Conservation (phyloP, 192 early-diverging fungal genomes). For the Entophlyctis luteolus region DNA sequence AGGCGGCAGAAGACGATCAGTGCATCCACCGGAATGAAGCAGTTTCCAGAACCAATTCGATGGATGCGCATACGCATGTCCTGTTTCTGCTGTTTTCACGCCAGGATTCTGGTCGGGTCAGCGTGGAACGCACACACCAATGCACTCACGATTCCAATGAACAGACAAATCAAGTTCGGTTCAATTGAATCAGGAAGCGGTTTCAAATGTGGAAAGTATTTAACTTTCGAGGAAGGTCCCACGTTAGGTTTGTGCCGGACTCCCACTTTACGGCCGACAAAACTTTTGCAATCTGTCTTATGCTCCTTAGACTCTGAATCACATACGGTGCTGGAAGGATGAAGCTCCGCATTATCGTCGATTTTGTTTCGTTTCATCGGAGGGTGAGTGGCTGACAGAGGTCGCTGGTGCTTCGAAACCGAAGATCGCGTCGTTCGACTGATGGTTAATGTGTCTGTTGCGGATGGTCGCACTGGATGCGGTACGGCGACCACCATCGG, state of each 20-base stretch:
- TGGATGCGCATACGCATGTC: constrained; percentile 25
- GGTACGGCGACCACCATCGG: too few relatives aligned
- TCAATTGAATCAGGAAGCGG: constrained; percentile 13
- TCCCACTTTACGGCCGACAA: too few relatives aligned
- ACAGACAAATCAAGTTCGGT: constrained; percentile 14
- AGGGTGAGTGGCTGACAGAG: too few relatives aligned
- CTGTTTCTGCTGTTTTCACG: constrained; percentile 20
- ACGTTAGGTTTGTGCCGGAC: too few relatives aligned
- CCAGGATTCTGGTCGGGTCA: neutral
- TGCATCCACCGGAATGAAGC: constrained; percentile 1
- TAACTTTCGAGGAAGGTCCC: neutral
- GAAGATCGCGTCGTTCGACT: too few relatives aligned
- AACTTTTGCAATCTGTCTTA: too few relatives aligned
- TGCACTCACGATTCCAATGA: constrained; percentile 18
- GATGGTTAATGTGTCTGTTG: too few relatives aligned
- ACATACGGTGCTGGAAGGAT: neutral
- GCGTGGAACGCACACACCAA: neutral
- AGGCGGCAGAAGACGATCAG: constrained; percentile 8
- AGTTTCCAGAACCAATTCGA: constrained; percentile 28
- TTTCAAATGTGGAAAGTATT: constrained; percentile 8
- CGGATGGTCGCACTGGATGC: too few relatives aligned
- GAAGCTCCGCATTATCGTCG: neutral
- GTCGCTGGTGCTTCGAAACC: too few relatives aligned
- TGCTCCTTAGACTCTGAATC: too few relatives aligned
- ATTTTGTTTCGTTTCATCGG: too few relatives aligned